phyloP scores from a whole-genome alignment of 441 rosid species.

The Croton laevigatus region DNA sequence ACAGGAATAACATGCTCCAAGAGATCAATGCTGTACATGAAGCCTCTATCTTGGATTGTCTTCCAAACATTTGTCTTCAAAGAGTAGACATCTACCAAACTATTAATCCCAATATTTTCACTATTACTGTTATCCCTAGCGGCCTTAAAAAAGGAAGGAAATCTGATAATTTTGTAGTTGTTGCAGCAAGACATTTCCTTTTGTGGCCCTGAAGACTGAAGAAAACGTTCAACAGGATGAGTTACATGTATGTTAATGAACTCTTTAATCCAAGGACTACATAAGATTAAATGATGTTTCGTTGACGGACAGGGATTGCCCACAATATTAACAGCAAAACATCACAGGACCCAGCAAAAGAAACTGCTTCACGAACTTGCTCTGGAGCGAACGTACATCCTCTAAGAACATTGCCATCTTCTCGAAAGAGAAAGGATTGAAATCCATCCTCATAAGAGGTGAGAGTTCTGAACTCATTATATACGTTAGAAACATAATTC shows the following conservation, averaged over 20 bases:
- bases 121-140: no score
- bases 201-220: neutral
- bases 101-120: neutral
- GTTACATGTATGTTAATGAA: neutral
- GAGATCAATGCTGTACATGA: neutral
- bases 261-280: neutral
- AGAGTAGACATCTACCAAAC: neutral
- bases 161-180: neutral
- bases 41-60: neutral
- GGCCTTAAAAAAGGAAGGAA: neutral
- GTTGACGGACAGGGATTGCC: no score
- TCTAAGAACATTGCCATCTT: neutral
- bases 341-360: neutral
- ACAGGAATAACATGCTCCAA: neutral
- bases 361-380: no score
- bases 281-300: neutral
- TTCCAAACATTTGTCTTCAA: neutral
- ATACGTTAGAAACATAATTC: no score
- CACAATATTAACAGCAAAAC: neutral
- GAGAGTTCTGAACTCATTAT: no score
- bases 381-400: neutral
- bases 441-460: no score
- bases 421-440: neutral
- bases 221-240: neutral
- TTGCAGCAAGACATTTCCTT: neutral